These are phyloP conservation scores for Candida ficus DNA, from an alignment of 805 yeast species.

Conservation along the genomic window DNA sequence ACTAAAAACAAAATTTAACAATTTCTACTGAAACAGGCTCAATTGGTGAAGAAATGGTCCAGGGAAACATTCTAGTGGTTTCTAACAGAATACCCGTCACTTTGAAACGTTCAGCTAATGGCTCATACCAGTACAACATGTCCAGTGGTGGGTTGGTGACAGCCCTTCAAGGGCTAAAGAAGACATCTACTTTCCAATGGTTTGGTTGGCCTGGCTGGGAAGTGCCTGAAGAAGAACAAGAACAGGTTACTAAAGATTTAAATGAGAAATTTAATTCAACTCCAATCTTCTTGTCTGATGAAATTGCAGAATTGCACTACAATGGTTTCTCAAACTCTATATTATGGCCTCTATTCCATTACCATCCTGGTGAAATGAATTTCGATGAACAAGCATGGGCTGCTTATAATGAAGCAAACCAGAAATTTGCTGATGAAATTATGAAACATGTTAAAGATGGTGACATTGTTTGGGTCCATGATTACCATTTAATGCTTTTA, in stretches of 20 bases:
- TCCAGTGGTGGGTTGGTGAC: slow-evolving; percentile 97
- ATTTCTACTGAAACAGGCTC: no score
- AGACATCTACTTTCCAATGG: slow-evolving; percentile 86
- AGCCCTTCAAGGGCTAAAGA: slow-evolving; percentile 87
- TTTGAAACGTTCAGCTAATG: slow-evolving; percentile 56
- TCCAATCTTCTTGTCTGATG: slow-evolving; percentile 84
- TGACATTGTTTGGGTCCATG: slow-evolving; percentile 96
- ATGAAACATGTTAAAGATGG: slow-evolving; percentile 67
- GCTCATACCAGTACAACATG: slow-evolving; percentile 78
- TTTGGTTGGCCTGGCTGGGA: slow-evolving; percentile 98
- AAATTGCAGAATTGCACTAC: slow-evolving; percentile 91
- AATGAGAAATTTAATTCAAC: slow-evolving; percentile 77
- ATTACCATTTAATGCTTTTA: slow-evolving; percentile 91
- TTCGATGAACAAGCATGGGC: slow-evolving; percentile 98
- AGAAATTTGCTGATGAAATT: slow-evolving; percentile 71
- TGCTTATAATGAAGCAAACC: slow-evolving; percentile 91
- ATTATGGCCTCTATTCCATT: slow-evolving; percentile 96
- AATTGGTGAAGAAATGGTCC: slow-evolving; percentile 9
- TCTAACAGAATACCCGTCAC: slow-evolving; percentile 96
- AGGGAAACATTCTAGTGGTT: slow-evolving; percentile 73
- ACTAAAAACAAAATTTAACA: no score
- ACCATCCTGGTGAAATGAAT: slow-evolving; percentile 98
- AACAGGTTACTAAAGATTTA: slow-evolving; percentile 62
- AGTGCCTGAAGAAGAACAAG: slow-evolving; percentile 72
- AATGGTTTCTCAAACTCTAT: slow-evolving; percentile 94